A percentile compares a stretch with the other conserved stretches of the same genome.
These are phyloP conservation scores for Purpureocillium takamizusanense DNA, from an alignment of 2,329 filamentous ascomycete species.

Conservation along the genomic window DNA sequence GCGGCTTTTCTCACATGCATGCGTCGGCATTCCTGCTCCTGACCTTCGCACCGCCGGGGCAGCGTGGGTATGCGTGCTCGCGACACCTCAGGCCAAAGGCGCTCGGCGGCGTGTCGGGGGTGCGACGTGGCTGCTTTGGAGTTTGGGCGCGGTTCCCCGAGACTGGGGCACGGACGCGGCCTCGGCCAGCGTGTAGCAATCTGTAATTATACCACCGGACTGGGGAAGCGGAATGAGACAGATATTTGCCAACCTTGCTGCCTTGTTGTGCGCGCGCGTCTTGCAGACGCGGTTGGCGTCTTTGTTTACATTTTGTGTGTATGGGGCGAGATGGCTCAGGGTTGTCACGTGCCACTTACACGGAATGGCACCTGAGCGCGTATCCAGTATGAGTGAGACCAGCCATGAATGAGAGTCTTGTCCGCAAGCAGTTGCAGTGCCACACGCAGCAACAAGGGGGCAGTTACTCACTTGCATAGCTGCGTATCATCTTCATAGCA, in stretches of 20 bases:
- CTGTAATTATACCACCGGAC: constrained; percentile 9
- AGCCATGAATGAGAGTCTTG: no score
- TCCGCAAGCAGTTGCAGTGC: no score
- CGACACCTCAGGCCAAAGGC: no score
- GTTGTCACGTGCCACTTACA: not conserved
- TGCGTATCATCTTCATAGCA: no score
- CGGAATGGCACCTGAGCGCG: no score
- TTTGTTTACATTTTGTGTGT: not conserved
- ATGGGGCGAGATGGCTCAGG: not conserved
- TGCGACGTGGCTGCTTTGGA: not conserved
- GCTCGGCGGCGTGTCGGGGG: no score
- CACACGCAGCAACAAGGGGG: no score
- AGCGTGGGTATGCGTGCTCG: no score
- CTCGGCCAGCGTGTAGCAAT: constrained; percentile 2
- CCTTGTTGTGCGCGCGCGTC: not conserved
- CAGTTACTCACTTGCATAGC: no score
- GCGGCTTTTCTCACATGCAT: constrained; percentile 6
- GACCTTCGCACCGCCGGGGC: no score
- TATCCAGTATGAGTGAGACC: no score
- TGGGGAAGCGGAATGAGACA: constrained; percentile 4
- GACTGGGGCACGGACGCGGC: constrained; percentile 1
- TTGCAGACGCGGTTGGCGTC: not conserved
- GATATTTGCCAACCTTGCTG: not conserved
- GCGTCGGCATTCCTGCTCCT: not conserved
- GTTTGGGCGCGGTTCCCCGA: constrained; percentile 1